Percentiles rank a stretch among this genome's conserved stretches.
phyloP scores from a whole-genome alignment of 306 rosid genomes.

The Boehmeria nivea region DNA sequence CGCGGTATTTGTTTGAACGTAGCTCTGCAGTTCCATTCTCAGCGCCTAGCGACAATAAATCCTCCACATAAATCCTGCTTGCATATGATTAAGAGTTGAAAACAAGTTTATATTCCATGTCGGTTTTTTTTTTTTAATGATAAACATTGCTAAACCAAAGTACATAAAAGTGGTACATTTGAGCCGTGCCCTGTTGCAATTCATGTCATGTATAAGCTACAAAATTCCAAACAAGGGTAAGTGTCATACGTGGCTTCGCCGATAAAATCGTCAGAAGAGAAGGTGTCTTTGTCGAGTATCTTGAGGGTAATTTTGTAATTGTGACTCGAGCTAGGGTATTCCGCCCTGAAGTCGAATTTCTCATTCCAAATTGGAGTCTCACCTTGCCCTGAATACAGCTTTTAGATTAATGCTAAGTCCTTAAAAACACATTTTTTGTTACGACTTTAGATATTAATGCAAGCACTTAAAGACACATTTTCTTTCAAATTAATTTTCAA shows the following conservation, averaged over 20 bases:
- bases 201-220: background rate
- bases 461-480: no score
- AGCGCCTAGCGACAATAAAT: constrained; percentile 49
- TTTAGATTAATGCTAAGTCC: no score
- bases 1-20: constrained; percentile 48
- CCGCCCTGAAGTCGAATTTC: constrained; percentile 59
- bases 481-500: no score
- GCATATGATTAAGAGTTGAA: no score
- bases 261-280: constrained; percentile 60
- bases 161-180: no score
- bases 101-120: no score
- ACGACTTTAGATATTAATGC: no score
- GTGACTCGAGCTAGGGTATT: constrained; percentile 73
- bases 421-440: no score
- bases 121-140: no score
- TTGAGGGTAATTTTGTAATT: constrained; percentile 57
- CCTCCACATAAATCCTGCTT: constrained; percentile 48
- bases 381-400: background rate
- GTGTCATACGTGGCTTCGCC: constrained; percentile 67
- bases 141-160: no score
- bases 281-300: constrained; percentile 74
- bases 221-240: background rate
- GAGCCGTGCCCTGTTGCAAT: background rate
- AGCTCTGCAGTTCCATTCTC: constrained; percentile 55
- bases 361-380: constrained; percentile 52